A percentile compares a stretch with the other conserved stretches of the same genome.
phyloP scores from a whole-genome alignment of 495 filamentous ascomycete genomes.

The Penicillium arizonense region DNA sequence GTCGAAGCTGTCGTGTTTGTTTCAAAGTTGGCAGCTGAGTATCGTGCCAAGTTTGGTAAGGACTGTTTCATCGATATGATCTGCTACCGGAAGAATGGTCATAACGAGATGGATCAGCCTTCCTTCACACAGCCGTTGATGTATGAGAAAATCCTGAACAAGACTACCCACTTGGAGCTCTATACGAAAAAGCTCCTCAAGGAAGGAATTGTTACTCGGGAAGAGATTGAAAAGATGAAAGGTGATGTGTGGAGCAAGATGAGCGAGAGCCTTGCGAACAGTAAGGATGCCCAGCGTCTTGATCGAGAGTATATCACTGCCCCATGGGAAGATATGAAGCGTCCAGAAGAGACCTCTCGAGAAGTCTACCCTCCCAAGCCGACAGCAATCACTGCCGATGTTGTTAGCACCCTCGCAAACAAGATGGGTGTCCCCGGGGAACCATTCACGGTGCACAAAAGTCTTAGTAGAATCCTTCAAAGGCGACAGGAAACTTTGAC shows the following conservation, averaged over 20 bases:
- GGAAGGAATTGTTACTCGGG: constrained; percentile 92
- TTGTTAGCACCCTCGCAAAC: not conserved
- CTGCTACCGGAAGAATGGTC: constrained; percentile 97
- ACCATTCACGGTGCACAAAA: constrained; percentile 66
- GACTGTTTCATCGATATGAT: constrained; percentile 97
- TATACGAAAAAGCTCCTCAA: constrained; percentile 80
- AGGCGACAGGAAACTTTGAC: constrained; percentile 88
- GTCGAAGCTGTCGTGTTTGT: constrained; percentile 98
- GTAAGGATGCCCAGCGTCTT: not conserved
- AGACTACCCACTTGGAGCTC: constrained; percentile 65
- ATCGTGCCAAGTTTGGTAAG: constrained; percentile 95
- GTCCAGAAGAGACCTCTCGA: not conserved
- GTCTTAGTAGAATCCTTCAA: constrained; percentile 92
- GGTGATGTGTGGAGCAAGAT: not conserved
- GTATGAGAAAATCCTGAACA: constrained; percentile 91
- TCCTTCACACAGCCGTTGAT: constrained; percentile 98
- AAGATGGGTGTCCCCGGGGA: not conserved
- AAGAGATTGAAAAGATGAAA: constrained; percentile 59
- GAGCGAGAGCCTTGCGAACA: not conserved
- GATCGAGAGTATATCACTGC: not conserved
- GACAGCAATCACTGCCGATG: not conserved
- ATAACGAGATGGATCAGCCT: constrained; percentile 99
- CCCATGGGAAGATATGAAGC: not conserved
- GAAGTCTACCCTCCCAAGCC: not conserved
- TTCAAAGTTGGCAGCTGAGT: constrained; percentile 93